A percentile compares a stretch with the other conserved stretches of the same genome.
phyloP scores from a whole-genome alignment of 306 rosid species.

The Dalbergia cultrata region DNA sequence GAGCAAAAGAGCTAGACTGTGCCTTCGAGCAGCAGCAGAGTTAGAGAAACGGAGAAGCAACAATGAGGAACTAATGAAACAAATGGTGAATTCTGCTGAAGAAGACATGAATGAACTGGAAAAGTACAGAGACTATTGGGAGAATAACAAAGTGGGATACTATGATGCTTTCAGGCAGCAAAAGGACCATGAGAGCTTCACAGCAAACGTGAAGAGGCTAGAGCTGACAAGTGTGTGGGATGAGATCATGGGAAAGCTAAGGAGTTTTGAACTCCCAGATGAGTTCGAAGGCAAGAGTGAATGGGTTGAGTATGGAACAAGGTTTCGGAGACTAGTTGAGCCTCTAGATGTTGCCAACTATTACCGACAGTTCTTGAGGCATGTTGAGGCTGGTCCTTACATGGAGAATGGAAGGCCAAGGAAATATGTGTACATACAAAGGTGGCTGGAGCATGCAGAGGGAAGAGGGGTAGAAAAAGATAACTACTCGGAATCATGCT shows the following conservation, averaged over 20 bases:
- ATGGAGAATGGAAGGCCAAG: slow-evolving; percentile 60
- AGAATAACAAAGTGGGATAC: slow-evolving; percentile 44
- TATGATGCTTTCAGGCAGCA: slow-evolving; percentile 80
- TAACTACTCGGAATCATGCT: slow-evolving; percentile 55
- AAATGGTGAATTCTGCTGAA: not conserved
- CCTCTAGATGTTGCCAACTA: slow-evolving; percentile 79
- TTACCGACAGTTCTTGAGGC: slow-evolving; percentile 67
- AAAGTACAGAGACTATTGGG: slow-evolving; percentile 42
- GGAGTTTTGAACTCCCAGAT: slow-evolving; percentile 64
- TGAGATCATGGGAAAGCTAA: slow-evolving; percentile 66
- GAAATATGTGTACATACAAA: slow-evolving; percentile 61
- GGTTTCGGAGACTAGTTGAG: slow-evolving; percentile 64
- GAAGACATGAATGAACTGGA: slow-evolving; percentile 33
- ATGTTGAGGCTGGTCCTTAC: slow-evolving; percentile 59
- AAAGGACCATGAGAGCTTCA: slow-evolving; percentile 42
- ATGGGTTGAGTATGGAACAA: slow-evolving; percentile 63
- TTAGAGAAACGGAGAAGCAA: slow-evolving; percentile 48
- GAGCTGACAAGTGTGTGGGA: slow-evolving; percentile 66
- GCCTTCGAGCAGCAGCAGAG: slow-evolving; percentile 72
- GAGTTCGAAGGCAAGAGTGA: slow-evolving; percentile 56
- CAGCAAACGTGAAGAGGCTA: slow-evolving; percentile 69
- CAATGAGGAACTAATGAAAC: slow-evolving; percentile 34
- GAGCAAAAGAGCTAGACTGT: slow-evolving; percentile 68
- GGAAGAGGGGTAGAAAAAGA: not conserved
- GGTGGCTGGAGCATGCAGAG: slow-evolving; percentile 63